Evolutionary conservation across 495 filamentous ascomycete genomes (phyloP), one percentile per base, ranked within the genome.

Genomic region (Thermochaetoides thermophila): DNA sequence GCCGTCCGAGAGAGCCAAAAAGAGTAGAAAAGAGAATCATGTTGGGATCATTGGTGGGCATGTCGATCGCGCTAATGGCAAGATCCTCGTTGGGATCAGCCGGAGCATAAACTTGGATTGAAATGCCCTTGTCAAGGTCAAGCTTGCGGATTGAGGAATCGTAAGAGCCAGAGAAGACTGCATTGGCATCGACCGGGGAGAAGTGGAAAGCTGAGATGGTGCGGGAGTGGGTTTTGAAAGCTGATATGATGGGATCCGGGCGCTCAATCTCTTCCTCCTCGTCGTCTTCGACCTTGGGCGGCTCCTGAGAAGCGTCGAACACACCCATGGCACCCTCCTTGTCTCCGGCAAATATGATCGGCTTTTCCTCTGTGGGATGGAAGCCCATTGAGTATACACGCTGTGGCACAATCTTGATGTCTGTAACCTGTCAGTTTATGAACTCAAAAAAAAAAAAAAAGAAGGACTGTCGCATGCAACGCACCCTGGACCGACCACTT

Each of bases 251-350:
- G 2, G 87, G 84, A 18, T 84, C 74, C 10, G 48, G 25, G 13
- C 40, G 27, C 0, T 36, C 37, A 5, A 65, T 61, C 5, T 77
- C 71, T 13, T 75, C 73, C 21, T 69, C 69, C 20, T 70, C 68
- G 22, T 78, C 68, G 39, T 69, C 63, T 27, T 58, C 56, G 17
- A 57, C 37, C 16, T 61, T 46, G 18, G 68, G 58, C 2, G 59
- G 61, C 15, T 72, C 68, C 42, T 92, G 84, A 0, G 84, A 89
- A 1, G 75, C 84, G 46, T 96, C 85, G 30, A 94, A 81, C n/a
- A 97, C 70, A 5, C 91, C 91, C 19, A 97, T 66, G 34, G 85
- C 84, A 15, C 89, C 89, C 52, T 91, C 69, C 52, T 97, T 96
- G 50, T 97, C 89, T 29, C 85, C 84, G 2, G 87, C 91, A 44